Evolutionary conservation across 2,329 filamentous ascomycete genomes (phyloP).

Genomic region (Trichoderma hamatum): DNA sequence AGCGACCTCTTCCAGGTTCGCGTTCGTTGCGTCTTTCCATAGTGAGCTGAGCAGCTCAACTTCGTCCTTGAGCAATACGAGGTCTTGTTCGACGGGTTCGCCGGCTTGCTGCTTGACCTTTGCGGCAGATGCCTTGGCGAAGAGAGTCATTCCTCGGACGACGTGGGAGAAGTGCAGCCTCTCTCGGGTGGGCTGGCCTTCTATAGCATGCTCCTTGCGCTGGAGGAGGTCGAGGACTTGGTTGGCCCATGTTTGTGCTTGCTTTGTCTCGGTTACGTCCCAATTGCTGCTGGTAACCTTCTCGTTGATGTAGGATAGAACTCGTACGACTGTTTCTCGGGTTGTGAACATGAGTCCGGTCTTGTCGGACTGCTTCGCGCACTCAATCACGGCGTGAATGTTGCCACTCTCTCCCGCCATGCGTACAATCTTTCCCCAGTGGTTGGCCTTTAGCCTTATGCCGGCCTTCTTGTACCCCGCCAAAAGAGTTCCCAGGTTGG

Average conservation of each 20-base stretch:
- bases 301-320: slow-evolving; percentile 37
- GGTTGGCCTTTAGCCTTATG: slow-evolving; percentile 41
- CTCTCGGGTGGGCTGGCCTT: slow-evolving; percentile 28
- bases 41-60: slow-evolving; percentile 34
- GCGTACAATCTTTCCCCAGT: slow-evolving; percentile 48
- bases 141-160: slow-evolving; percentile 40
- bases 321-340: slow-evolving; percentile 43
- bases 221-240: slow-evolving; percentile 55
- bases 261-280: slow-evolving; percentile 41
- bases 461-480: slow-evolving; percentile 52
- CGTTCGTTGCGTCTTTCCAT: slow-evolving; percentile 33
- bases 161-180: slow-evolving; percentile 35
- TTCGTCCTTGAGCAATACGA: slow-evolving; percentile 37
- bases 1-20: slow-evolving; percentile 30
- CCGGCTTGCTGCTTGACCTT: slow-evolving; percentile 35
- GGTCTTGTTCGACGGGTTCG: slow-evolving; percentile 33
- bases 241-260: slow-evolving; percentile 51
- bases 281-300: slow-evolving; percentile 47
- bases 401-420: slow-evolving; percentile 45
- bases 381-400: slow-evolving; percentile 53
- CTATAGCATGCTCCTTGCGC: slow-evolving; percentile 44
- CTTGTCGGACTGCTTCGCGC: slow-evolving; percentile 49
- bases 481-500: slow-evolving; percentile 55
- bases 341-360: slow-evolving; percentile 51
- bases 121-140: slow-evolving; percentile 35